phyloP scores from a whole-genome alignment of 176 grass and related monocot genomes.

The Musa itinerans region DNA sequence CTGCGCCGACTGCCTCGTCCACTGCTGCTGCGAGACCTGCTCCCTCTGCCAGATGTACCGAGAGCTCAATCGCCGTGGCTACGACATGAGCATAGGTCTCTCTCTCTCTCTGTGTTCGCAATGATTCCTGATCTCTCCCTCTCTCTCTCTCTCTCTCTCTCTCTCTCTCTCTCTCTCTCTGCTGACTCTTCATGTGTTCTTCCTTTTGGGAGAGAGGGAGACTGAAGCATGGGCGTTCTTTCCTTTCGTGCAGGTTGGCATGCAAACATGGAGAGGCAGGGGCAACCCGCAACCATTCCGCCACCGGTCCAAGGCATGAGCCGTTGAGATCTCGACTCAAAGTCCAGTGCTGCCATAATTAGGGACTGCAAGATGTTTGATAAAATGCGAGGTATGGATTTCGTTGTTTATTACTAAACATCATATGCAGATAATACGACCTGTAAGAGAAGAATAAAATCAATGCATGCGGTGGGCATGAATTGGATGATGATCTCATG shows the following conservation, averaged over 20 bases:
- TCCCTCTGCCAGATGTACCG: conserved; percentile 58
- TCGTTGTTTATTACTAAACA: too few relatives aligned
- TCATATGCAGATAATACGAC: too few relatives aligned
- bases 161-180: background rate
- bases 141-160: background rate
- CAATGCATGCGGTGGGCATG: too few relatives aligned
- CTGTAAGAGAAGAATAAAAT: too few relatives aligned
- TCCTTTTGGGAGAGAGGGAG: too few relatives aligned
- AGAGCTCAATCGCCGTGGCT: conserved; percentile 46
- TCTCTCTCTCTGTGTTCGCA: too few relatives aligned
- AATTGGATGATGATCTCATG: too few relatives aligned
- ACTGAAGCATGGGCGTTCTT: too few relatives aligned
- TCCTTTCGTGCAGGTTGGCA: conserved; percentile 39
- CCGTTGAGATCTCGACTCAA: background rate
- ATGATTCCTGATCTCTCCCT: too few relatives aligned
- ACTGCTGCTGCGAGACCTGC: conserved; percentile 44
- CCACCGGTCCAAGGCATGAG: conserved; percentile 16
- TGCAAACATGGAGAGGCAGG: conserved; percentile 54
- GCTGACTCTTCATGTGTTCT: background rate
- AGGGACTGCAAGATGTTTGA: too few relatives aligned
- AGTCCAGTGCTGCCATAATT: too few relatives aligned
- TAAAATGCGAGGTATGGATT: too few relatives aligned
- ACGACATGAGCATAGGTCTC: conserved; percentile 31
- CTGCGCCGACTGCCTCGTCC: conserved; percentile 61
- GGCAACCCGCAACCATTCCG: conserved; percentile 19